Evolutionary conservation across 495 filamentous ascomycete genomes (phyloP).

Genomic region (Aspergillus cavernicola): DNA sequence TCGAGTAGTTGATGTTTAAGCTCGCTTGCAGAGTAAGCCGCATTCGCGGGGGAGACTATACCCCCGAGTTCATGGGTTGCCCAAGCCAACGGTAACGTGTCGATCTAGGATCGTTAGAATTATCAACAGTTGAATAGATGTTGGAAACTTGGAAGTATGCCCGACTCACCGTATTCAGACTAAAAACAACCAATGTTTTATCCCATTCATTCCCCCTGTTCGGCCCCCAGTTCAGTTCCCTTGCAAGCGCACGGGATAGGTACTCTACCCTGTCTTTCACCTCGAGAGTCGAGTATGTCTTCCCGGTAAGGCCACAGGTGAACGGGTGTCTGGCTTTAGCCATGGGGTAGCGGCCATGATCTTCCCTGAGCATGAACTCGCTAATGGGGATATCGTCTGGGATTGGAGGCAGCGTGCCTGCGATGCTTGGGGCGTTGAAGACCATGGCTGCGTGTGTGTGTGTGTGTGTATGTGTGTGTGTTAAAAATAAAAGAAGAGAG

Average conservation of each 20-base stretch:
- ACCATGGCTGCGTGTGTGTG: slow-evolving; percentile 54
- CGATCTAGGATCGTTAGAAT: slow-evolving; percentile 54
- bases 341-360: slow-evolving; percentile 64
- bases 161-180: slow-evolving; percentile 72
- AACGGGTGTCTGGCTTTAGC: slow-evolving; percentile 66
- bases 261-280: slow-evolving; percentile 63
- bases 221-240: slow-evolving; percentile 70
- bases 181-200: slow-evolving; percentile 74
- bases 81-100: slow-evolving; percentile 72
- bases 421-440: slow-evolving; percentile 67
- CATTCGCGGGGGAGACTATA: slow-evolving; percentile 76
- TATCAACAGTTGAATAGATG: not conserved
- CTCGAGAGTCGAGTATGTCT: slow-evolving; percentile 62
- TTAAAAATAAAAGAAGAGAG: too few species aligned
- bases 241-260: slow-evolving; percentile 66
- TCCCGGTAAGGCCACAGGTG: slow-evolving; percentile 76
- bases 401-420: slow-evolving; percentile 63
- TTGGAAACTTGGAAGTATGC: slow-evolving; percentile 61
- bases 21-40: slow-evolving; percentile 72
- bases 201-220: slow-evolving; percentile 82
- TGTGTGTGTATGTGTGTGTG: not conserved
- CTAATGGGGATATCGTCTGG: slow-evolving; percentile 73
- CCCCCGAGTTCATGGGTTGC: slow-evolving; percentile 74
- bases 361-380: slow-evolving; percentile 77
- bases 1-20: slow-evolving; percentile 75